Base-by-base conservation (phyloP, 129 eudicot genomes). In the Rutidosis leptorrhynchoides region DNA sequence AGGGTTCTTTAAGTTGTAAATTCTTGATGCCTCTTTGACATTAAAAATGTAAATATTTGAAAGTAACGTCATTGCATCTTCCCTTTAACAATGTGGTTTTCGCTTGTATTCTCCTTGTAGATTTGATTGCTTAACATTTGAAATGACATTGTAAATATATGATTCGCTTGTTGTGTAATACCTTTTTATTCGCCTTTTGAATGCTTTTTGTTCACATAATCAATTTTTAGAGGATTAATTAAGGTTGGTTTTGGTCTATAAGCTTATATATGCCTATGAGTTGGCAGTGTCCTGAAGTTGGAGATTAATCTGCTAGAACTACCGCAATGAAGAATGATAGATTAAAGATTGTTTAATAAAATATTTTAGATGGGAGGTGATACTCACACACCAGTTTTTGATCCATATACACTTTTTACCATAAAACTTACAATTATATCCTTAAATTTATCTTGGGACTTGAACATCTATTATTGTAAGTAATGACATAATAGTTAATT, bases 1-100 rank as follows among this genome's bases (percentile, higher is more conserved):
- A 88, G 69, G 65, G 84, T 78, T 56, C 74, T 93, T 16, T 93
- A 70, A 91, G 78, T 62, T 67, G 45, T 75, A 45, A 57, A 74
- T 42, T 19, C 60, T 22, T 3, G 62, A 48, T 68, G 57, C 43
- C 35, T 59, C 46, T 25, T 70, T 30, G 51, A n/a, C 32, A 48
- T 23, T n/a, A n/a, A 12, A 75, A 68, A 32, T 75, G 79, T 75
- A 75, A 68, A 75, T 75, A 67, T 35, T 25, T 40, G 42, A 24
- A 40, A 43, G 22, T 59, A 33, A 70, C 20, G 15, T 55, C 24
- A 30, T 33, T 53, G 27, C 27, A 19, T 30, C 45, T 63, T 6
- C 59, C 58, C 35, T 68, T 75, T 51, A 49, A 60, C 17, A 75
- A 12, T 26, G 19, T 30, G 45, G 16, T 37, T 37, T 37, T 37